Conservation (phyloP, 2,329 filamentous ascomycete species). For the Diaporthe vexans region DNA sequence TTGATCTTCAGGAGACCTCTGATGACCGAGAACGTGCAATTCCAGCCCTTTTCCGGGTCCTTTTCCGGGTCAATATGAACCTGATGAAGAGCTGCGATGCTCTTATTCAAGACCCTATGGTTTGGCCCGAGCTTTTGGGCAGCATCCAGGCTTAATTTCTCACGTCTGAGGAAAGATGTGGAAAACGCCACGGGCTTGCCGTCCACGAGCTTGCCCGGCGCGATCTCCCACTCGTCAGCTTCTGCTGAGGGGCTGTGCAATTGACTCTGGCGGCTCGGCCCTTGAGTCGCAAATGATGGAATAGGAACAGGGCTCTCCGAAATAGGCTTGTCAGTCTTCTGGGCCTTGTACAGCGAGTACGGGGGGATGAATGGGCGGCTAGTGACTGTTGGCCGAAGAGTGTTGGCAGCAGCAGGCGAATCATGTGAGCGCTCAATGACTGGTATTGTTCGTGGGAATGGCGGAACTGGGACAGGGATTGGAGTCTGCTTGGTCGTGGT, state of each 20-base stretch:
- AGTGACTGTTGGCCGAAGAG: too few relatives aligned
- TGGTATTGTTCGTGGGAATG: not conserved
- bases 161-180: constrained; percentile 20
- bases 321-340: constrained; percentile 3
- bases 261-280: not conserved
- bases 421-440: not conserved
- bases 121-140: constrained; percentile 14
- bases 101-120: constrained; percentile 30
- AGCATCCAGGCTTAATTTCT: not conserved
- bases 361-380: not conserved
- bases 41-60: not conserved
- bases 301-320: constrained; percentile 25
- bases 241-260: not conserved
- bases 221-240: constrained; percentile 31
- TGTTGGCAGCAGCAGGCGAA: not conserved
- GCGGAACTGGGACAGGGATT: not conserved
- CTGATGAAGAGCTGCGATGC: not conserved
- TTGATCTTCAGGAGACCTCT: constrained; percentile 21
- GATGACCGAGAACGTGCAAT: not conserved
- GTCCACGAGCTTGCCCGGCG: constrained; percentile 1
- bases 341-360: not conserved
- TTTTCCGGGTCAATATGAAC: not conserved
- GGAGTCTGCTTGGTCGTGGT: constrained; percentile 10
- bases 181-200: not conserved
- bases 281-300: not conserved